Percentiles rank a stretch among this genome's conserved stretches.
These are phyloP conservation scores for Tolypocladium pustulatum DNA, from an alignment of 2,329 filamentous ascomycete species.

Conservation along the genomic window DNA sequence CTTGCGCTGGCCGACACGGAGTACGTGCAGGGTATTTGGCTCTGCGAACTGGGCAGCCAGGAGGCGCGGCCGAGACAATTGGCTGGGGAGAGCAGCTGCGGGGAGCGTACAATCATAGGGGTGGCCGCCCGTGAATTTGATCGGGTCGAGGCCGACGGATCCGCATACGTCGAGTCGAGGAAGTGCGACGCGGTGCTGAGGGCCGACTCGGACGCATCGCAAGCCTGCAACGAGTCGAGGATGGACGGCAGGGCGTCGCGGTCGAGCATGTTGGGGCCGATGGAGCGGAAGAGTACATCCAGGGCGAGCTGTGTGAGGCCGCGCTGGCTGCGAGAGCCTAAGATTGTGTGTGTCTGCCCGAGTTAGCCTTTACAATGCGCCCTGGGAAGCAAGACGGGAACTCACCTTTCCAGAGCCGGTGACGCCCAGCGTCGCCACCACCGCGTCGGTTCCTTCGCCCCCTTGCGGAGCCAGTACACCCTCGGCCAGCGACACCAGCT, in stretches of 20 bases:
- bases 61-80: slow-evolving; percentile 3
- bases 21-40: slow-evolving; percentile 17
- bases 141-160: slow-evolving; percentile 45
- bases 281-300: slow-evolving; percentile 78
- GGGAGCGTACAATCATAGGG: slow-evolving; percentile 53
- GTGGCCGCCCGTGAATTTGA: slow-evolving; percentile 56
- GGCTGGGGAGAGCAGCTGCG: slow-evolving; percentile 21
- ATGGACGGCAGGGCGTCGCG: slow-evolving; percentile 45
- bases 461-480: slow-evolving; percentile 66
- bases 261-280: slow-evolving; percentile 62
- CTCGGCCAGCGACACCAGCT: slow-evolving; percentile 64
- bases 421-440: slow-evolving; percentile 85
- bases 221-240: slow-evolving; percentile 62
- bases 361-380: neutral
- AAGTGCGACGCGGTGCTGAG: slow-evolving; percentile 66
- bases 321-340: slow-evolving; percentile 77
- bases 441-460: slow-evolving; percentile 73
- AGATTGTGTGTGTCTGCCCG: slow-evolving; percentile 80
- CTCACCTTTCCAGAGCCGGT: slow-evolving; percentile 90
- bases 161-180: slow-evolving; percentile 68
- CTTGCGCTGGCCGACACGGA: slow-evolving; percentile 17
- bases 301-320: slow-evolving; percentile 87
- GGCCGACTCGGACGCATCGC: slow-evolving; percentile 72
- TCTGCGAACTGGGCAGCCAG: slow-evolving; percentile 10
- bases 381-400: neutral